Percentiles rank a stretch among this genome's conserved stretches.
Evolutionary conservation across 202 grass and related monocot species (phyloP).

Genomic region (Hordeum pubiflorum): DNA sequence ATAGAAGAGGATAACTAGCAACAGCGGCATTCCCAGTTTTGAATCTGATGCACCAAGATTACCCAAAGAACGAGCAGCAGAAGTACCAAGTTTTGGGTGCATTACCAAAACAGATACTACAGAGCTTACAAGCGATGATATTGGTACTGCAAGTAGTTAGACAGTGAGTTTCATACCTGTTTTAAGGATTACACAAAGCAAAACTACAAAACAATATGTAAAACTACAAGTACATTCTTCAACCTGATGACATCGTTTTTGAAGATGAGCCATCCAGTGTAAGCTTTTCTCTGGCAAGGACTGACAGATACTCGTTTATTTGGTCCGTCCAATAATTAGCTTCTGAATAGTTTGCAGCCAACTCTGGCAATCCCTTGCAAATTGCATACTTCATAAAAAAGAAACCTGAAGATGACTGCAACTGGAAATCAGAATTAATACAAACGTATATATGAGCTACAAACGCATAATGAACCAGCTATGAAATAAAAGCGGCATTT

Average conservation of each 20-base stretch:
- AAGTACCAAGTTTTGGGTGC: constrained; percentile 56
- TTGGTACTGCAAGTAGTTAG: constrained; percentile 49
- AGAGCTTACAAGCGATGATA: constrained; percentile 57
- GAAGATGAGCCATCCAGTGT: constrained; percentile 32
- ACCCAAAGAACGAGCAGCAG: constrained; percentile 69
- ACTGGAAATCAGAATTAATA: constrained; percentile 30
- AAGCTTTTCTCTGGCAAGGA: constrained; percentile 42
- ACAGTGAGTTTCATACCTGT: constrained; percentile 13
- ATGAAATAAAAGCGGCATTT: constrained; percentile 3
- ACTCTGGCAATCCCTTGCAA: constrained; percentile 28
- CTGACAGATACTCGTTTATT: constrained; percentile 50
- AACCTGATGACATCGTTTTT: constrained; percentile 52
- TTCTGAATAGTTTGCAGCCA: constrained; percentile 18
- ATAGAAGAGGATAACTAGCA: constrained; percentile 69
- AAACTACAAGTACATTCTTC: background rate
- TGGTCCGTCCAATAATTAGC: constrained; percentile 51
- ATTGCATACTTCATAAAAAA: constrained; percentile 47
- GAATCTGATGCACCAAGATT: constrained; percentile 57
- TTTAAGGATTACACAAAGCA: background rate
- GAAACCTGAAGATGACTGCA: constrained; percentile 42
- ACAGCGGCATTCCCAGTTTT: constrained; percentile 64
- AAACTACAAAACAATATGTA: constrained; percentile 11
- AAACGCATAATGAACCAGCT: background rate
- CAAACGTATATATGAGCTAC: background rate
- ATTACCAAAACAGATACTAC: constrained; percentile 57